Conservation (phyloP, 257 asterid species). For the Anisodus acutangulus region DNA sequence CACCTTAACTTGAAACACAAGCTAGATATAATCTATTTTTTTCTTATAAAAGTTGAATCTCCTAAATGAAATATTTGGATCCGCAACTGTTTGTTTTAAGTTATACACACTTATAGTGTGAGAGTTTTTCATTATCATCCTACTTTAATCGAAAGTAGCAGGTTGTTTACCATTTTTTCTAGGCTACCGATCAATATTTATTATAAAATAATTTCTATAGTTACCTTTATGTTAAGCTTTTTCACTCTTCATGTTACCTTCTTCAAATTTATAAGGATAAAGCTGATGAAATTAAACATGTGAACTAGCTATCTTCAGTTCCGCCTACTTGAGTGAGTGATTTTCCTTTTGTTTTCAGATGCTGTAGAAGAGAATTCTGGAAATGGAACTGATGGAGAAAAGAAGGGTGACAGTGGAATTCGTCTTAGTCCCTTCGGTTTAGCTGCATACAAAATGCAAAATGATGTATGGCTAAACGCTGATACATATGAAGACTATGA, state of each 20-base stretch:
- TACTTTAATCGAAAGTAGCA: neutral
- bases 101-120: neutral
- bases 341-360: neutral
- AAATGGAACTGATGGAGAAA: constrained; percentile 26
- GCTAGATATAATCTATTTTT: too few species aligned
- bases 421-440: constrained; percentile 79
- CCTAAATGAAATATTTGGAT: too few species aligned
- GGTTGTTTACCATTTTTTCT: too few species aligned
- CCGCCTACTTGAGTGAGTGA: neutral
- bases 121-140: neutral
- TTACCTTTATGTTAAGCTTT: neutral
- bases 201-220: neutral
- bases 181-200: too few species aligned
- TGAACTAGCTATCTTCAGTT: neutral
- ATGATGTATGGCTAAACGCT: constrained; percentile 63
- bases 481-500: constrained; percentile 53
- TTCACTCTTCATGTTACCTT: neutral
- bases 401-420: constrained; percentile 41
- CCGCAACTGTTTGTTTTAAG: neutral
- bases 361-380: constrained; percentile 1
- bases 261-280: neutral
- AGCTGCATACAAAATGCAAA: constrained; percentile 72
- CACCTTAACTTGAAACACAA: too few species aligned
- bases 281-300: neutral
- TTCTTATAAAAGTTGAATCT: too few species aligned